A percentile compares a stretch with the other conserved stretches of the same genome.
Conservation (phyloP, 2,329 filamentous ascomycete genomes). For the Cryphonectria carpinicola region DNA sequence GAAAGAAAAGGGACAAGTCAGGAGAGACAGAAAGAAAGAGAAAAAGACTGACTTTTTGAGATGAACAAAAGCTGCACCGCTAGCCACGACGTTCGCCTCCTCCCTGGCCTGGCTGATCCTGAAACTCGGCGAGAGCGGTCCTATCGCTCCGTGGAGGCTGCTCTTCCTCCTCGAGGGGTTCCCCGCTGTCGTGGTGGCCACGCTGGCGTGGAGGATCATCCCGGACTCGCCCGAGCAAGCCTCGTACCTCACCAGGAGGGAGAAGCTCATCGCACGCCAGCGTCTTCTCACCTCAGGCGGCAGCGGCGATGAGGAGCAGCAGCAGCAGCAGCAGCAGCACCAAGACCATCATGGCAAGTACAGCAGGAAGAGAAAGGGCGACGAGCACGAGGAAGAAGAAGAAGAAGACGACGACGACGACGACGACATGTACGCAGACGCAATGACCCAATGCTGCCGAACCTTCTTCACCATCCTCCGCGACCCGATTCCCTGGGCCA, state of each 20-base stretch:
- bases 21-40: too few relatives aligned
- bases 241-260: conserved; percentile 62
- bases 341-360: conserved; percentile 19
- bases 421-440: conserved; percentile 56
- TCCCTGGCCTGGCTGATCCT: conserved; percentile 80
- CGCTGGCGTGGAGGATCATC: conserved; percentile 73
- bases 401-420: conserved; percentile 26
- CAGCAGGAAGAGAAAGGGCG: conserved; percentile 55
- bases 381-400: conserved; percentile 34
- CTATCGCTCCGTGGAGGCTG: conserved; percentile 82
- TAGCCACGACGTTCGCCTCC: conserved; percentile 82
- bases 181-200: conserved; percentile 75
- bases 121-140: conserved; percentile 64
- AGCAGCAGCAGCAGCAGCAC: conserved; percentile 20
- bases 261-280: conserved; percentile 71
- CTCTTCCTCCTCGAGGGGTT: conserved; percentile 86
- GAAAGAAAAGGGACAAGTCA: too few relatives aligned
- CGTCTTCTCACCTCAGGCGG: conserved; percentile 51
- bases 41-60: not conserved
- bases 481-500: conserved; percentile 75
- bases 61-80: conserved; percentile 63
- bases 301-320: conserved; percentile 18
- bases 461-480: conserved; percentile 49
- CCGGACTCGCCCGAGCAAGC: conserved; percentile 76
- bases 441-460: conserved; percentile 41